Conservation (phyloP, 352 stramenopile genomes). For the Globisporangium solare region DNA sequence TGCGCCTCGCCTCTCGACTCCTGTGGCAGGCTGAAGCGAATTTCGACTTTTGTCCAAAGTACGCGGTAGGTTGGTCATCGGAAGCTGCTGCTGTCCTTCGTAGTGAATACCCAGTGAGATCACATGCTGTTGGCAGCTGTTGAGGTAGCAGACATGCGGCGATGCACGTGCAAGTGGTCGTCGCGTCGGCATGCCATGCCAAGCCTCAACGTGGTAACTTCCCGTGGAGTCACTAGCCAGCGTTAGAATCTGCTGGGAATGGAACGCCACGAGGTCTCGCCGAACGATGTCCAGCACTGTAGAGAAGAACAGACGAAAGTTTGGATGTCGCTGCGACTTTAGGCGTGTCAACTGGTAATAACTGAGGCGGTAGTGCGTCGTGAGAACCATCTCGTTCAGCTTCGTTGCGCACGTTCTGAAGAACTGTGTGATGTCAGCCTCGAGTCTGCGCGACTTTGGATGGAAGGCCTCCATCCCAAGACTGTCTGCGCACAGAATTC, state of each 20-base stretch:
- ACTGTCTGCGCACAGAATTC: conserved; percentile 56
- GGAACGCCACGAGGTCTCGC: conserved; percentile 40
- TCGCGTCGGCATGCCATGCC: conserved; percentile 34
- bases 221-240: conserved; percentile 66
- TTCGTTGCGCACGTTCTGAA: conserved; percentile 24
- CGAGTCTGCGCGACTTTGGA: conserved; percentile 24
- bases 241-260: conserved; percentile 65
- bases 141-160: conserved; percentile 55
- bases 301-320: conserved; percentile 33
- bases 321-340: conserved; percentile 26
- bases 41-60: conserved; percentile 54
- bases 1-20: conserved; percentile 46
- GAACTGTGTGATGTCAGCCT: conserved; percentile 53
- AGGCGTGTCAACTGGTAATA: conserved; percentile 43
- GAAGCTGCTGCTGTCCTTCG: conserved; percentile 37
- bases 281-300: conserved; percentile 40
- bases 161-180: conserved; percentile 19
- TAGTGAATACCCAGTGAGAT: conserved; percentile 47
- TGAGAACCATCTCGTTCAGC: conserved; percentile 32
- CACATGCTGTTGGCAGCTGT: conserved; percentile 27
- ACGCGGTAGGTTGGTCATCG: conserved; percentile 72
- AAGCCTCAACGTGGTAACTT: conserved; percentile 42
- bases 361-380: conserved; percentile 30
- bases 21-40: conserved; percentile 29
- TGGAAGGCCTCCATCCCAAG: conserved; percentile 47